Evolutionary conservation across 345 rosid species (phyloP).

Genomic region (Eucalyptus marginata): DNA sequence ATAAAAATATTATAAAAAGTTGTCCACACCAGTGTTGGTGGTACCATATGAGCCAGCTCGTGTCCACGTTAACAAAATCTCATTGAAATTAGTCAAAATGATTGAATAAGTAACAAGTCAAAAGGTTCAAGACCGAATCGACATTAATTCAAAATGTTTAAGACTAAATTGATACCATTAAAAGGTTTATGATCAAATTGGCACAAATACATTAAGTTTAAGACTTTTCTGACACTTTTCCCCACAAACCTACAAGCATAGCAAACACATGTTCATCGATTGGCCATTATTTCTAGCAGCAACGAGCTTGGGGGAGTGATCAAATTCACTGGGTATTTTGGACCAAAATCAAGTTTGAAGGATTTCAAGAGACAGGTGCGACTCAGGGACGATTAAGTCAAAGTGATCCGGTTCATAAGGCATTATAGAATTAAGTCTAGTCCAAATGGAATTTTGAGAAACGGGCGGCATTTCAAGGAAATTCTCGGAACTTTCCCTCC

Average conservation of each 20-base stretch:
- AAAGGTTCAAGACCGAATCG: accelerated
- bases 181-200: too few species aligned
- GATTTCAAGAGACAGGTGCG: not conserved
- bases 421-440: not conserved
- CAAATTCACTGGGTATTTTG: not conserved
- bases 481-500: not conserved
- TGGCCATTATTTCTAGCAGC: not conserved
- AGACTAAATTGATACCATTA: too few species aligned
- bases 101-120: accelerated
- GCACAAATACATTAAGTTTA: too few species aligned
- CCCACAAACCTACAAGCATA: not conserved
- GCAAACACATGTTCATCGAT: not conserved
- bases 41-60: accelerated
- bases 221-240: too few species aligned
- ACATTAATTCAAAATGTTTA: too few species aligned
- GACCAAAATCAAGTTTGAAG: not conserved
- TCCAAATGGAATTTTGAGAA: not conserved
- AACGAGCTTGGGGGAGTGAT: not conserved
- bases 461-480: not conserved
- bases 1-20: too few species aligned
- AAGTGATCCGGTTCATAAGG: not conserved
- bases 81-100: accelerated
- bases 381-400: not conserved
- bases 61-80: accelerated
- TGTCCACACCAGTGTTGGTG: accelerated